Percentiles rank a stretch among this genome's conserved stretches.
Conservation (phyloP, 1,139 yeast genomes). For the Candida glucosophila region DNA sequence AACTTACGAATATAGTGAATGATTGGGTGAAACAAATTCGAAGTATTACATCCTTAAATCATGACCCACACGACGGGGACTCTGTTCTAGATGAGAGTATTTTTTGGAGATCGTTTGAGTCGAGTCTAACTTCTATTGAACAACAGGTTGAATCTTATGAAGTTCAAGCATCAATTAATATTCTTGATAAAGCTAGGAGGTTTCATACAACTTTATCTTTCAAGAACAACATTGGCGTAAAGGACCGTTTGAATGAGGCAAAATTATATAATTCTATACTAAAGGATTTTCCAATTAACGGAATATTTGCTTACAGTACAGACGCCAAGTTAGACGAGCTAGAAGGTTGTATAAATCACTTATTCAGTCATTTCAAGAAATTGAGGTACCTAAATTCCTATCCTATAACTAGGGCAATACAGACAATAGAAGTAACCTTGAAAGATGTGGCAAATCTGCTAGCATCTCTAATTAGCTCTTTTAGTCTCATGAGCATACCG, state of each 20-base stretch:
- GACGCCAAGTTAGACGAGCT: constrained; percentile 29
- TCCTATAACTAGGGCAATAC: constrained; percentile 58
- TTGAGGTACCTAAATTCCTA: constrained; percentile 48
- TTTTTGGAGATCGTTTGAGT: constrained; percentile 74
- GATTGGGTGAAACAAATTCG: constrained; percentile 67
- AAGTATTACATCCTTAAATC: constrained; percentile 42
- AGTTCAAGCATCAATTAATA: constrained; percentile 49
- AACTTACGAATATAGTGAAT: constrained; percentile 58
- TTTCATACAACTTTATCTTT: constrained; percentile 73
- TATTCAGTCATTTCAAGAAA: constrained; percentile 60
- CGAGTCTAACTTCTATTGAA: constrained; percentile 47
- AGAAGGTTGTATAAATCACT: constrained; percentile 32
- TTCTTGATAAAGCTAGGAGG: constrained; percentile 64
- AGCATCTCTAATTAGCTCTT: constrained; percentile 12
- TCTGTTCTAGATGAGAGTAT: constrained; percentile 60
- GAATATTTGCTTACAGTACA: constrained; percentile 26
- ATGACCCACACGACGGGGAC: constrained; percentile 48
- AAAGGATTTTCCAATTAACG: constrained; percentile 63
- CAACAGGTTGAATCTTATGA: constrained; percentile 51
- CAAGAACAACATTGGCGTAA: constrained; percentile 56
- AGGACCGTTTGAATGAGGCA: constrained; percentile 46
- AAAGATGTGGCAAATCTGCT: constrained; percentile 23
- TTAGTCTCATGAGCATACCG: constrained; percentile 19
- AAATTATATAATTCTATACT: constrained; percentile 52
- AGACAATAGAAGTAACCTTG: constrained; percentile 52